Evolutionary conservation across 257 asterid species (phyloP).

Genomic region (Solanum paucissectum): DNA sequence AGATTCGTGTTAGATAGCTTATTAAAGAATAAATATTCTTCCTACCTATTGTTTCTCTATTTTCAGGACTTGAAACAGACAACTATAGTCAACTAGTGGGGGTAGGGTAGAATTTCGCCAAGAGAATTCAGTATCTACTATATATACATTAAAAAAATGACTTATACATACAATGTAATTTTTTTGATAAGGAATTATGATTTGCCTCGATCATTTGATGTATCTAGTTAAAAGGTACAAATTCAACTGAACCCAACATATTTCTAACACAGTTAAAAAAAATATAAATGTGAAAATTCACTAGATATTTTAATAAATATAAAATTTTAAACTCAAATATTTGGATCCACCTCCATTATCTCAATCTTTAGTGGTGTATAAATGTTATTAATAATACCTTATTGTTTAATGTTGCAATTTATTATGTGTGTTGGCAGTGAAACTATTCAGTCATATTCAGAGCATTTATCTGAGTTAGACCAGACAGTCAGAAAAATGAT

Average conservation of each 20-base stretch:
- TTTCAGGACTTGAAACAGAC: not conserved
- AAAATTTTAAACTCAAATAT: no score
- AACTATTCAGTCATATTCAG: slow-evolving; percentile 12
- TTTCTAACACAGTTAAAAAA: not conserved
- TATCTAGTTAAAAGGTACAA: not conserved
- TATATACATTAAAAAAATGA: no score
- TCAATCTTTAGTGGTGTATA: not conserved
- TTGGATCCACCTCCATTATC: not conserved
- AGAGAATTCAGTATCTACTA: no score
- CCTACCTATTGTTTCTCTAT: not conserved
- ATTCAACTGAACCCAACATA: not conserved
- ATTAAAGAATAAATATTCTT: not conserved
- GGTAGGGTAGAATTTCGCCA: not conserved
- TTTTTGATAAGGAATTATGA: no score
- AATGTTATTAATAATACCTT: not conserved
- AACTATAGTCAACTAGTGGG: no score
- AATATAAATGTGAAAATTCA: not conserved
- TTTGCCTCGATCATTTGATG: not conserved
- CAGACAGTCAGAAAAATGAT: slow-evolving; percentile 33
- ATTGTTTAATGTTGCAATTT: not conserved
- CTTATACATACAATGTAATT: no score
- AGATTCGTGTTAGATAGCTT: not conserved
- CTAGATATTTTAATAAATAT: not conserved
- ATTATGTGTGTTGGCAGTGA: slow-evolving; percentile 14
- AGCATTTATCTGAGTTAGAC: slow-evolving; percentile 32